Base-by-base conservation (phyloP, 495 filamentous ascomycete genomes). In the Bacidia rubella region DNA sequence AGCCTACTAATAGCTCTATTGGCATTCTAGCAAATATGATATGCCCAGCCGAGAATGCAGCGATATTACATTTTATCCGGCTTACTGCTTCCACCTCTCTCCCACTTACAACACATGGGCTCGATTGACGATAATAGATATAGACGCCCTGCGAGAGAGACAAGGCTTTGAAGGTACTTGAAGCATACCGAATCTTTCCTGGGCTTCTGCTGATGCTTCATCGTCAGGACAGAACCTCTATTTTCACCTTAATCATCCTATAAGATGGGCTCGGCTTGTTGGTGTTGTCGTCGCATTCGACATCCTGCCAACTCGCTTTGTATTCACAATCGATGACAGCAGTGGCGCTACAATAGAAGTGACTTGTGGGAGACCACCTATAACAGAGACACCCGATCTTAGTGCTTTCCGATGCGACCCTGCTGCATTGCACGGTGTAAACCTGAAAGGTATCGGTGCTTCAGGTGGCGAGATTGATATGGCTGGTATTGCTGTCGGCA, bases 171-270 rank as follows among this genome's bases (percentile, higher is more conserved):
- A 80, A 73, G 86, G 86, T 85, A 67, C 22, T 20, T 9, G 7
- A 9, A 44, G 5, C 5, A 22, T 44, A 5, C 19, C 7, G 41
- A 9, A 60, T 48, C 49, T 22, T 15, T 38, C 9, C 17, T 17
- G 7, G 7, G 41, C 7, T 20, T 9, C 9, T 9, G 19, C 41
- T 44, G 10, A 41, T 7, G 12, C 40, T 21, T 12, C 39, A 15
- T 27, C n/a, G 40, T 55, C n/a, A 90, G 82, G 77, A 49, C 80
- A 86, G 64, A 69, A 80, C 59, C 67, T 90, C 19, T 92, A 78
- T 69, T 89, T 90, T 69, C 73, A 83, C 69, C 62, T 74, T 29
- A 96, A 96, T 70, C 88, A 97, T 65, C 92, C 93, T 0, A 83
- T 97, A 54, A 82, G 81, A 73, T 95, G 80, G 77, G 78, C 92